Evolutionary conservation across 768 basidiomycete species (phyloP).

Genomic region (Tulasnella sp.): DNA sequence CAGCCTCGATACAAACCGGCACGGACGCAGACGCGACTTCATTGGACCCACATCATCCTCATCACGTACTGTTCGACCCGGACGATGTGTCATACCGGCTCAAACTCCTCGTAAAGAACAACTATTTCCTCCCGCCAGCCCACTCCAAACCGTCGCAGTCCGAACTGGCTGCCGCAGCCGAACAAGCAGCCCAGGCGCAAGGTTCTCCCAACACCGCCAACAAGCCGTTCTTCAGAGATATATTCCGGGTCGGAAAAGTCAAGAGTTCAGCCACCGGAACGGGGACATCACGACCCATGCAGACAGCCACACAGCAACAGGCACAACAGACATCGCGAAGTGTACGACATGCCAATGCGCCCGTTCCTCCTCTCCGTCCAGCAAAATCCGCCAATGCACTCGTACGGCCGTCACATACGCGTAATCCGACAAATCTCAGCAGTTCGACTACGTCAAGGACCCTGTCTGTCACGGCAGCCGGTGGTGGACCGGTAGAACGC

Average conservation of each 20-base stretch:
- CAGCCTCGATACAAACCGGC: conserved; percentile 36
- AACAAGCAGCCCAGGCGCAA: not conserved
- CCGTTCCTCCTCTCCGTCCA: conserved; percentile 49
- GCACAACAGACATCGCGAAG: conserved; percentile 37
- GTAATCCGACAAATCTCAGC: conserved; percentile 34
- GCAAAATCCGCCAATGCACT: conserved; percentile 40
- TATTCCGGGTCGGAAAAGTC: conserved; percentile 27
- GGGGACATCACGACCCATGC: conserved; percentile 30
- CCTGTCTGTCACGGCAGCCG: conserved; percentile 7
- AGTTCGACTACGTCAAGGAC: conserved; percentile 18
- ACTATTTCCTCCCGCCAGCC: conserved; percentile 83
- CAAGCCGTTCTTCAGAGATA: conserved; percentile 29
- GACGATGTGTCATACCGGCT: conserved; percentile 86
- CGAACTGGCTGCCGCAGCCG: conserved; percentile 22
- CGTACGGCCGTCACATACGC: conserved; percentile 42
- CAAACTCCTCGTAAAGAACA: conserved; percentile 79
- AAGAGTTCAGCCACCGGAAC: conserved; percentile 9
- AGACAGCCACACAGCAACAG: conserved; percentile 55
- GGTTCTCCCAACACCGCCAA: conserved; percentile 27
- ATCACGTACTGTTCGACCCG: conserved; percentile 42
- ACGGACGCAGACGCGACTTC: conserved; percentile 44
- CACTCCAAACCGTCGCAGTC: conserved; percentile 62
- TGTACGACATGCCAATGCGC: conserved; percentile 35
- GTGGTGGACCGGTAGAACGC: conserved; percentile 37
- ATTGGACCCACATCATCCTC: conserved; percentile 46